A percentile compares a stretch with the other conserved stretches of the same genome.
These are phyloP conservation scores for Pezicula radicicola DNA, from an alignment of 2,329 filamentous ascomycete species.

Conservation along the genomic window DNA sequence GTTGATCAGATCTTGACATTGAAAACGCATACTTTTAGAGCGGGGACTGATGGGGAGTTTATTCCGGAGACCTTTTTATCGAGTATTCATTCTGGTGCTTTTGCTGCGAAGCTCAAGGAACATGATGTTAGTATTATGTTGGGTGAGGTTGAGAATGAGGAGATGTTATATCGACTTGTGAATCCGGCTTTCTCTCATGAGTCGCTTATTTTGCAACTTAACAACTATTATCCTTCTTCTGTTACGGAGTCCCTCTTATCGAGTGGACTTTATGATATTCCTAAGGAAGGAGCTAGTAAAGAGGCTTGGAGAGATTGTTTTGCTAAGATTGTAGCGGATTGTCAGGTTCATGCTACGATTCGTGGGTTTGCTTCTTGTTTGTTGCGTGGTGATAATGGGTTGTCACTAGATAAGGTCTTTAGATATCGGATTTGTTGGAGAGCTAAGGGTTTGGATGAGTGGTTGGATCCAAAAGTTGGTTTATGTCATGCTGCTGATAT, in stretches of 20 bases:
- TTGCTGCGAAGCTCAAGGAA: not conserved
- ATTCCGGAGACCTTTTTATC: constrained; percentile 12
- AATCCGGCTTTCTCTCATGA: not conserved
- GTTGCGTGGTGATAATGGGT: not conserved
- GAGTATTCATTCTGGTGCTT: not conserved
- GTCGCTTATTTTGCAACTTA: not conserved
- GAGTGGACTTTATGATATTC: not conserved
- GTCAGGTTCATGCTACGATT: not conserved
- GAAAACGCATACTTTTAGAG: constrained; percentile 40
- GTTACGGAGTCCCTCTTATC: not conserved
- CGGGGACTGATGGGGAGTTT: constrained; percentile 38
- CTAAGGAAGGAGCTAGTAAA: not conserved
- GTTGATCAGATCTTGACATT: constrained; percentile 28
- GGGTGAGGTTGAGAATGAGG: not conserved
- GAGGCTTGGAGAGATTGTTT: not conserved
- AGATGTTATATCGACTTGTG: not conserved
- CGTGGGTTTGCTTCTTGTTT: not conserved
- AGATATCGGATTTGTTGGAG: not conserved
- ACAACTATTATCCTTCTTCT: not conserved
- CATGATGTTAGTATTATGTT: not conserved
- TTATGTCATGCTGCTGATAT: constrained; percentile 1
- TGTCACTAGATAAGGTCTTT: not conserved
- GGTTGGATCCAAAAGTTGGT: not conserved
- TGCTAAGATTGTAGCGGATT: not conserved
- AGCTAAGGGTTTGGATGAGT: not conserved